These are phyloP conservation scores for Diphasiastrum complanatum DNA, from an alignment of 83 land plant species.

Conservation along the genomic window DNA sequence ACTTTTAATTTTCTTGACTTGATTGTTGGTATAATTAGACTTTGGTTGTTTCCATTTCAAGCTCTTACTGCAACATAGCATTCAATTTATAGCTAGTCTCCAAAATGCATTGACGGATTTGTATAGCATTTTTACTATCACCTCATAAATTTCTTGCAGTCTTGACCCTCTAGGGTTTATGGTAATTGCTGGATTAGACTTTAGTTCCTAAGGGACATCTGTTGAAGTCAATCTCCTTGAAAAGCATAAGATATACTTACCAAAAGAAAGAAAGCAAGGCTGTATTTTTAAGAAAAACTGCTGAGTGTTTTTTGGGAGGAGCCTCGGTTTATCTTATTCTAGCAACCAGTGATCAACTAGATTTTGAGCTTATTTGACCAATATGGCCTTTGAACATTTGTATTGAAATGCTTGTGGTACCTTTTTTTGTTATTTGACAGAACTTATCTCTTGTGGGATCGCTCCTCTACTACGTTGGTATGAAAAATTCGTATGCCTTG, in stretches of 20 bases:
- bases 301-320: background rate
- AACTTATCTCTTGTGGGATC: conserved; percentile 41
- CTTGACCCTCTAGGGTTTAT: no score
- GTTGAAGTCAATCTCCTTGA: background rate
- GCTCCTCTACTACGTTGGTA: conserved; percentile 43
- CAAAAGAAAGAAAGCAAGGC: no score
- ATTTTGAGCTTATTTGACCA: background rate
- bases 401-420: background rate
- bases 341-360: background rate
- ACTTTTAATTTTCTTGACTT: no score
- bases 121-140: no score
- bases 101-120: no score
- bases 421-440: conserved; percentile 18
- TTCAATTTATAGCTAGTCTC: no score
- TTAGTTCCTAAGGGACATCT: background rate
- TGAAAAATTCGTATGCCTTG: conserved; percentile 39
- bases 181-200: no score
- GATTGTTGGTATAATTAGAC: no score
- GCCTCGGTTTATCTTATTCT: background rate
- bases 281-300: background rate
- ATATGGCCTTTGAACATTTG: background rate
- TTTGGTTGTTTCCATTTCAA: no score
- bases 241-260: no score
- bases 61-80: no score
- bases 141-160: no score